phyloP scores from a whole-genome alignment of 2,329 filamentous ascomycete species.

The Colletotrichum sidae region DNA sequence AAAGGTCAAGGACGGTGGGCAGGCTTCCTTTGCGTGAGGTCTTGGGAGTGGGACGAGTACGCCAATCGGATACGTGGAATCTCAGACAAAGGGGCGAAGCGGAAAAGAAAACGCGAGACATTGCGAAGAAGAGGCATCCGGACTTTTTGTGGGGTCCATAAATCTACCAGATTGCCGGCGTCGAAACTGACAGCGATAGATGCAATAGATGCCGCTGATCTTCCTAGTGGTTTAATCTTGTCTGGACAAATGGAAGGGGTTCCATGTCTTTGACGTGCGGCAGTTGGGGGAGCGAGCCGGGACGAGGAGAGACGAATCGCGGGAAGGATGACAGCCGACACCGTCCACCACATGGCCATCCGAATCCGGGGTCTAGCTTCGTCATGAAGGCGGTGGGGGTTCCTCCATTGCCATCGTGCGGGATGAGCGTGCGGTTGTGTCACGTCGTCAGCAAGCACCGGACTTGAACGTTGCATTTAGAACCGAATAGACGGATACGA shows the following conservation, averaged over 20 bases:
- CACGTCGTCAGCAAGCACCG: no score
- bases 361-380: not conserved
- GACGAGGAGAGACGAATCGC: constrained; percentile 5
- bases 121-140: not conserved
- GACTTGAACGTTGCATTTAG: no score
- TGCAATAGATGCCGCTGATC: constrained; percentile 19
- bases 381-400: not conserved
- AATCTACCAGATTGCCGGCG: constrained; percentile 4
- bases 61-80: no score
- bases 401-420: not conserved
- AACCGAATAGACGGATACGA: no score
- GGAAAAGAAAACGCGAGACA: not conserved
- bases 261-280: not conserved
- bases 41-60: not conserved
- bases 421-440: no score
- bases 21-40: constrained; percentile 3
- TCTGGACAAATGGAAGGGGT: not conserved
- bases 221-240: not conserved
- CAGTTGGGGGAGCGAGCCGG: constrained; percentile 5
- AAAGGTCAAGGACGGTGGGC: not conserved
- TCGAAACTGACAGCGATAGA: constrained; percentile 18
- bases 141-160: not conserved
- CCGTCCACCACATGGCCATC: constrained; percentile 1
- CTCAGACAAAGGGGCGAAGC: constrained; percentile 10
- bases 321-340: not conserved